phyloP scores from a whole-genome alignment of 352 stramenopile genomes.

The Pythium diclinum region DNA sequence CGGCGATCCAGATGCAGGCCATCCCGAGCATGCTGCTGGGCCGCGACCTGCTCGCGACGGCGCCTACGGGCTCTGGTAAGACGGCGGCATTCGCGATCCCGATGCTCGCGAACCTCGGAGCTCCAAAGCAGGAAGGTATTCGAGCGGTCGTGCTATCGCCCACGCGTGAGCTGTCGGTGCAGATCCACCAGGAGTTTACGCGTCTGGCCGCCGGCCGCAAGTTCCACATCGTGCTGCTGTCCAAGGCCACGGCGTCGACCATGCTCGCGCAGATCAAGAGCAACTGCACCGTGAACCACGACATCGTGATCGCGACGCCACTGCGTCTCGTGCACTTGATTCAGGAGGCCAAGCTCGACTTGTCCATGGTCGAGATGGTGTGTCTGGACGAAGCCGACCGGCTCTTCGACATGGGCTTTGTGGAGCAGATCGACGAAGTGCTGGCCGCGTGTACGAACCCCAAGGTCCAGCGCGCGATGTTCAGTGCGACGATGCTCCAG shows the following conservation, averaged over 20 bases:
- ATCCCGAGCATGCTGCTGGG: conserved; percentile 87
- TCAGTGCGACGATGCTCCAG: conserved; percentile 97
- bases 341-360: conserved; percentile 79
- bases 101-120: conserved; percentile 77
- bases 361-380: conserved; percentile 89
- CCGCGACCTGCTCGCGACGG: conserved; percentile 94
- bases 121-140: conserved; percentile 67
- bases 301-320: conserved; percentile 96
- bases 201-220: conserved; percentile 88
- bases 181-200: conserved; percentile 95
- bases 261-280: conserved; percentile 77
- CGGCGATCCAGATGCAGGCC: conserved; percentile 98
- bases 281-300: conserved; percentile 80
- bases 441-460: conserved; percentile 88
- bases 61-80: conserved; percentile 97
- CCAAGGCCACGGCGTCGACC: conserved; percentile 89
- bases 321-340: conserved; percentile 93
- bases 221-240: conserved; percentile 88
- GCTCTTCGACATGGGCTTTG: conserved; percentile 96
- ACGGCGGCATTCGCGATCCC: conserved; percentile 98
- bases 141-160: conserved; percentile 94
- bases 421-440: conserved; percentile 98
- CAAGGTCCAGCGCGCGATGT: conserved; percentile 92
- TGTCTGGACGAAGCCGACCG: conserved; percentile 99
- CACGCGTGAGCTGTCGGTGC: conserved; percentile 96